Conservation (phyloP, 371 early-diverging fungal genomes). For the Mortierella sp. region DNA sequence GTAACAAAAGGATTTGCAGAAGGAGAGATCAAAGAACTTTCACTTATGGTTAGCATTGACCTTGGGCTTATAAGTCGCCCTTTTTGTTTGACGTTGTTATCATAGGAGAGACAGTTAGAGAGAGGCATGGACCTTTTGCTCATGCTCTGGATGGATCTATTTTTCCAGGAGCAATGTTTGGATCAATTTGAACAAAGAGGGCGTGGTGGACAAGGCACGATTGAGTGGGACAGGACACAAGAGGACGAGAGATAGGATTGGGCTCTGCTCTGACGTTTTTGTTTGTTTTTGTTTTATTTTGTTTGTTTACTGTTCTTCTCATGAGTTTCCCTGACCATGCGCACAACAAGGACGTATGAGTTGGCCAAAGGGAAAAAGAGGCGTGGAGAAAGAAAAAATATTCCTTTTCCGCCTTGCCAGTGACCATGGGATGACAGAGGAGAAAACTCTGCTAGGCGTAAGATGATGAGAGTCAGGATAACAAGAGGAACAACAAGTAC, state of each 20-base stretch:
- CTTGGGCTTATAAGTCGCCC: no score
- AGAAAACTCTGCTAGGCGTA: neutral
- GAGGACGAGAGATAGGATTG: neutral
- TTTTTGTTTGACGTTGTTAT: no score
- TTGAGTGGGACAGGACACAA: neutral
- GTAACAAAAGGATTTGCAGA: neutral
- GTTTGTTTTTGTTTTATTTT: neutral
- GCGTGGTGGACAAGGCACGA: neutral
- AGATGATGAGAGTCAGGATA: neutral
- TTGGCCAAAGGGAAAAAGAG: neutral
- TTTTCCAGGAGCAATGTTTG: neutral
- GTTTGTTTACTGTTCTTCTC: neutral
- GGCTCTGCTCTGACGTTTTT: constrained; percentile 11
- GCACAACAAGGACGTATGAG: neutral
- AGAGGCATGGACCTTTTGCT: neutral
- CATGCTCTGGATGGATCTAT: neutral
- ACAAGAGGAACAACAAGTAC: neutral
- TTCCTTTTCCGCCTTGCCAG: neutral
- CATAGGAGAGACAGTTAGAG: no score
- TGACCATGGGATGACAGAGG: neutral
- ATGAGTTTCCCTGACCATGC: neutral
- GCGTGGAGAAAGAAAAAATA: neutral
- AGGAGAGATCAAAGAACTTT: neutral
- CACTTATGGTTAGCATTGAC: no score
- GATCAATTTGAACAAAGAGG: neutral